phyloP scores from a whole-genome alignment of 257 asterid species.

The Capsicum chinense region DNA sequence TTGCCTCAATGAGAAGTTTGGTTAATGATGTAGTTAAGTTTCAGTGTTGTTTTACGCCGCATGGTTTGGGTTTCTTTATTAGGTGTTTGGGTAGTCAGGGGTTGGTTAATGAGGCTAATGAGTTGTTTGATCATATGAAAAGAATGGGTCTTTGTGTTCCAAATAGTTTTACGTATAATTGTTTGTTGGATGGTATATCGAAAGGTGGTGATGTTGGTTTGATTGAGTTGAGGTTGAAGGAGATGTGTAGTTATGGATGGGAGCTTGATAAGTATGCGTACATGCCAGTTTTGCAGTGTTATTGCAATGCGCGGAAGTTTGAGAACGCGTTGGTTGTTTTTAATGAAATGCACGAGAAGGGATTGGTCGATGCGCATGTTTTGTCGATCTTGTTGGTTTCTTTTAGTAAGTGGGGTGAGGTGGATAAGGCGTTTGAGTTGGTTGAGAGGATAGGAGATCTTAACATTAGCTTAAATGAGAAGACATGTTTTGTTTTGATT shows the following conservation, averaged over 20 bases:
- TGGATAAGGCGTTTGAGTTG: constrained; percentile 73
- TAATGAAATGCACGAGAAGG: constrained; percentile 58
- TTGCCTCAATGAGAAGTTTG: constrained; percentile 60
- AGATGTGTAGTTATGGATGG: constrained; percentile 62
- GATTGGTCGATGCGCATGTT: constrained; percentile 79
- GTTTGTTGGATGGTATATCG: constrained; percentile 78
- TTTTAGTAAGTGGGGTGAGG: constrained; percentile 68
- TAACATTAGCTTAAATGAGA: constrained; percentile 63
- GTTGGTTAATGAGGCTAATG: constrained; percentile 74
- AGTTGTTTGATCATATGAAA: constrained; percentile 72
- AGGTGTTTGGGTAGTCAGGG: constrained; percentile 81
- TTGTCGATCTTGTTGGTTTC: constrained; percentile 63
- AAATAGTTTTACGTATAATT: constrained; percentile 66
- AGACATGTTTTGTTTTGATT: constrained; percentile 65
- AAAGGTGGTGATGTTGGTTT: constrained; percentile 54
- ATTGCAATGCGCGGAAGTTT: constrained; percentile 68
- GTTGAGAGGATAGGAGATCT: constrained; percentile 69
- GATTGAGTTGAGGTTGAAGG: constrained; percentile 68
- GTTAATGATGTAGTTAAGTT: constrained; percentile 47
- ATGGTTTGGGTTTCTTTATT: constrained; percentile 79
- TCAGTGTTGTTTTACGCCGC: constrained; percentile 66
- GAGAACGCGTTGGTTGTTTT: constrained; percentile 65
- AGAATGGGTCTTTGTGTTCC: constrained; percentile 54
- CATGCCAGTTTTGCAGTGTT: constrained; percentile 81
- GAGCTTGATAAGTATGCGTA: constrained; percentile 69